Conservation (phyloP, 2,329 filamentous ascomycete species). For the Trichophyton rubrum region DNA sequence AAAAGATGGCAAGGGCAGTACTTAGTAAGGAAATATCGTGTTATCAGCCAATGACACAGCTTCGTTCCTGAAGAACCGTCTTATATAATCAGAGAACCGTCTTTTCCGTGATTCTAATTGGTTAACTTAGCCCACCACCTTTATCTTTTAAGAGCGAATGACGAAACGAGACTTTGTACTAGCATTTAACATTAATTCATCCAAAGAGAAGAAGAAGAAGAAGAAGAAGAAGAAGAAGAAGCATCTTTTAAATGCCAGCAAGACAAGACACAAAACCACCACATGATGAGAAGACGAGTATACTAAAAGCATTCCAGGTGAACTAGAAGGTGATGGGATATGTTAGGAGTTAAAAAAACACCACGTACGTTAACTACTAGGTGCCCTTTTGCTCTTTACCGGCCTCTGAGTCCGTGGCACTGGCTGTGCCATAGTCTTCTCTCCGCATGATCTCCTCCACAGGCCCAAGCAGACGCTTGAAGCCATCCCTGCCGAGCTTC, state of each 20-base stretch:
- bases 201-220: not conserved
- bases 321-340: no score
- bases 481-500: constrained; percentile 81
- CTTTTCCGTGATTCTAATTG: no score
- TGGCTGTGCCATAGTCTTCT: constrained; percentile 26
- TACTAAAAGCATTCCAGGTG: not conserved
- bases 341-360: no score
- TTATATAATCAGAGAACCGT: no score
- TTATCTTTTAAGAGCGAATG: not conserved
- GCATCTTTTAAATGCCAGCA: no score
- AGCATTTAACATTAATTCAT: not conserved
- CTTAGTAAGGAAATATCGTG: no score
- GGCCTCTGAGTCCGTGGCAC: not conserved
- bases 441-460: constrained; percentile 91
- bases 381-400: not conserved
- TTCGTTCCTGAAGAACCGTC: no score
- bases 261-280: not conserved
- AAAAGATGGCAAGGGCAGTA: no score
- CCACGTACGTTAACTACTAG: no score
- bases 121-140: no score
- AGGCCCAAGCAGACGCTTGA: constrained; percentile 82
- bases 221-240: not conserved
- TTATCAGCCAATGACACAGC: no score
- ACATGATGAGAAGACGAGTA: not conserved
- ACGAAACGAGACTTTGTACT: not conserved